phyloP scores from a whole-genome alignment of 2,329 filamentous ascomycete genomes.

The Fusarium secorum region DNA sequence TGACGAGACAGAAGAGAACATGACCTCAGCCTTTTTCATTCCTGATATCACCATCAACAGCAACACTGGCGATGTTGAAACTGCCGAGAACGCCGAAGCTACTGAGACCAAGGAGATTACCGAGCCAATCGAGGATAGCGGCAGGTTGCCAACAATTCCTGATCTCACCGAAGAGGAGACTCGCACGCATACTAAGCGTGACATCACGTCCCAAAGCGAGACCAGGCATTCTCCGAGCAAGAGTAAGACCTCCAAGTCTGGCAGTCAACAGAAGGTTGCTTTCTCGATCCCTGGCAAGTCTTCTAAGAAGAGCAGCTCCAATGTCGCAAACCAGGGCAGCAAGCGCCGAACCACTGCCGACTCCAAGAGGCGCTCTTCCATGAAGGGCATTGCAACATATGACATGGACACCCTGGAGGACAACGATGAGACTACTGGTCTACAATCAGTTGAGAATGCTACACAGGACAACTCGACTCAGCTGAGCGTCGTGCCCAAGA shows the following conservation, averaged over 20 bases:
- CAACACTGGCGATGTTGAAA: slow-evolving; percentile 39
- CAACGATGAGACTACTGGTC: slow-evolving; percentile 48
- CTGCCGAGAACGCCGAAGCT: slow-evolving; percentile 44
- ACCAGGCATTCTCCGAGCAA: slow-evolving; percentile 43
- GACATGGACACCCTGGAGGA: slow-evolving; percentile 44
- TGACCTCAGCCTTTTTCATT: slow-evolving; percentile 67
- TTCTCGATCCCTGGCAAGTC: slow-evolving; percentile 53
- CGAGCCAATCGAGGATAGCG: slow-evolving; percentile 47
- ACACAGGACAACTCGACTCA: slow-evolving; percentile 48
- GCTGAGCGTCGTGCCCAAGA: slow-evolving; percentile 42
- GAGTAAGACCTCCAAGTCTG: slow-evolving; percentile 39
- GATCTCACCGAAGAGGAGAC: slow-evolving; percentile 44
- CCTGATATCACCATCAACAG: slow-evolving; percentile 65
- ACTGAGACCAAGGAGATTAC: slow-evolving; percentile 46
- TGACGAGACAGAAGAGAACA: slow-evolving; percentile 58
- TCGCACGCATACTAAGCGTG: slow-evolving; percentile 42
- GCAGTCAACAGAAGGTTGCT: slow-evolving; percentile 49
- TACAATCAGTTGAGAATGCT: slow-evolving; percentile 46
- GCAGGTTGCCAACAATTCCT: slow-evolving; percentile 39
- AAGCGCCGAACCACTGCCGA: slow-evolving; percentile 48
- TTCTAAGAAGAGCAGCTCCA: slow-evolving; percentile 42
- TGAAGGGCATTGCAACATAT: slow-evolving; percentile 34
- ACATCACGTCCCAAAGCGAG: slow-evolving; percentile 43
- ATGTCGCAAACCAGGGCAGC: slow-evolving; percentile 53
- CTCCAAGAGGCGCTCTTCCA: slow-evolving; percentile 29